Evolutionary conservation across 2,329 filamentous ascomycete genomes (phyloP), one percentile per base, ranked within the genome.

Genomic region (Penicillium sp.): DNA sequence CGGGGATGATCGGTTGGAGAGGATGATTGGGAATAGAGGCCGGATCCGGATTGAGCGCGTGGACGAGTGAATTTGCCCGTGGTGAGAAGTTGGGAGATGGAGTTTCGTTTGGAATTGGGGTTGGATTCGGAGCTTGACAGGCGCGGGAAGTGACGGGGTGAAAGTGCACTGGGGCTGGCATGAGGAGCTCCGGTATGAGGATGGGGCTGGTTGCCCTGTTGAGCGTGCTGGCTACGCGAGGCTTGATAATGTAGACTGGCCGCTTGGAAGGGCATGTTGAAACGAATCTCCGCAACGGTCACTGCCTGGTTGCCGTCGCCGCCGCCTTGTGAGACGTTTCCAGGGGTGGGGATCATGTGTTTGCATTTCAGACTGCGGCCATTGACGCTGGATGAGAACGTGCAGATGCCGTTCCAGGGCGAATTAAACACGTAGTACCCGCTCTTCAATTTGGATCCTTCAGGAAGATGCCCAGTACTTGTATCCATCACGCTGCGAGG

Each of bases 401-500:
- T 86, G 70, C 91, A 97, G 37, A 80, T 79, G 12, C 88, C 87
- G 51, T 88, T 83, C 91, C 91, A 97, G 0, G 90, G 90, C 37
- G 87, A 93, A 18, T 76, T 72, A 64, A 96, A 96, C 1, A 82
- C 79, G 67, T 94, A 95, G 13, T 77, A 61, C 28, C 65, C 69
- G 48, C 66, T 68, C 47, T 66, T 69, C 37, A 68, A 54, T 48
- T 63, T 68, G 27, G 62, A 61, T 7, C 38, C 41, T 4, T 55
- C 50, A 29, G 41, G 46, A 7, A 26, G n/a, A 11, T 51, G 48
- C 7, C 47, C 41, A 26, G 46, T 51, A 26, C 32, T 49, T 24
- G 40, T 39, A 29, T 59, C 53, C 2, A 47, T 33, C 5, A 33
- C 9, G 27, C 42, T 25, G 24, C 44, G 39, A 5, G n/a, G 18